Evolutionary conservation across 23 red algal genomes (phyloP), one percentile per base, ranked within the genome.

Genomic region (Gracilaria vermiculophylla): DNA sequence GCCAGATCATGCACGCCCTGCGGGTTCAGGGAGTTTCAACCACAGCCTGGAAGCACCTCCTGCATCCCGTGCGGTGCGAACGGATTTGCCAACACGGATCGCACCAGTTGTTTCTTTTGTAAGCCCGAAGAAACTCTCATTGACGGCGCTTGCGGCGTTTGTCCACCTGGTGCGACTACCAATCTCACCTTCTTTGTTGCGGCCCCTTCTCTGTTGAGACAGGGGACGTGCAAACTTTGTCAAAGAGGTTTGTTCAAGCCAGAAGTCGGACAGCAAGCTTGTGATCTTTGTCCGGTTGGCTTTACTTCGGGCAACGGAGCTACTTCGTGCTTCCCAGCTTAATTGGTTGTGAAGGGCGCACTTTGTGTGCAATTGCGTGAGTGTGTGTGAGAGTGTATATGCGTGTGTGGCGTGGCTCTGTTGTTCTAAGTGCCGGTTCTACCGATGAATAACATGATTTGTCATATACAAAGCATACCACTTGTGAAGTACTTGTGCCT

Each of bases 101-200:
- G 64, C 20, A 33, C 42, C 64, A 42, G 64, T 70, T 70, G 64
- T 42, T 70, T 70, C 34, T 70, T 70, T 35, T 70, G 64, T 16
- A 4, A 70, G 34, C 64, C 64, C 42, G 64, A 15, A 70, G 64
- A 70, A 70, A 70, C 64, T 6, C 16, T 70, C 21, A 70, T 70
- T 70, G 55, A n/a, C 23, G 64, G 64, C 5, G 32, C 24, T 1
- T 70, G 64, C 42, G 64, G 64, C 15, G 42, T 70, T 24, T 70
- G 64, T 44, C 64, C 64, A 21, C 39, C 64, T 6, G 64, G 64
- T 24, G 27, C 64, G 1, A 70, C 64, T 31, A 42, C 64, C 1
- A 70, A 70, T 42, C 40, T 35, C 14, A 21, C 64, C 5, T 21
- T 21, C 34, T 70, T 70, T 70, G 16, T 19, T 33, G 2, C 24